phyloP scores from a whole-genome alignment of 345 rosid genomes.

The Populus pruinosa region DNA sequence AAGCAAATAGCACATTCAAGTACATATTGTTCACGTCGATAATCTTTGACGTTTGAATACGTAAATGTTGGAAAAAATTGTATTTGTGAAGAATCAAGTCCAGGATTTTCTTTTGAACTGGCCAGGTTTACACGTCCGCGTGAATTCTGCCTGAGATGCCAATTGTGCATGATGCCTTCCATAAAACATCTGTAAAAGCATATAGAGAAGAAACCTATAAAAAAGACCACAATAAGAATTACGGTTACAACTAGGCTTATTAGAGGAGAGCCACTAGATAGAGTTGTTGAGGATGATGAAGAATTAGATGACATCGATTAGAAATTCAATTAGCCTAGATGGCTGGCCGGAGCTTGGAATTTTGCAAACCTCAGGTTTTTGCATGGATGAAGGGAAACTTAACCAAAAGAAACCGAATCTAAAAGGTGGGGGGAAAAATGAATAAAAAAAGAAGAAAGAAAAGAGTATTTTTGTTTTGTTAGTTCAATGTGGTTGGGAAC shows the following conservation, averaged over 20 bases:
- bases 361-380: constrained; percentile 42
- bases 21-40: constrained; percentile 49
- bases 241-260: constrained; percentile 49
- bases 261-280: constrained; percentile 35
- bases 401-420: neutral
- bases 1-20: constrained; percentile 83
- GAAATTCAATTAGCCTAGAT: neutral
- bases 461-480: neutral
- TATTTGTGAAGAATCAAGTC: constrained; percentile 58
- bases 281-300: neutral
- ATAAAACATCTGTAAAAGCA: constrained; percentile 60
- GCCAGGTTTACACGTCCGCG: constrained; percentile 17
- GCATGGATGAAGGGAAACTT: constrained; percentile 28
- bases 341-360: constrained; percentile 46
- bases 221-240: constrained; percentile 56
- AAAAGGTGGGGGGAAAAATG: too few relatives aligned
- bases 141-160: constrained; percentile 38
- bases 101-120: constrained; percentile 15
- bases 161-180: constrained; percentile 36
- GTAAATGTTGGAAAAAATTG: constrained; percentile 58
- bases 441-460: too few relatives aligned
- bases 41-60: constrained; percentile 58
- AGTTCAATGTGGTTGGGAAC: neutral
- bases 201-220: constrained; percentile 58
- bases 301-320: constrained; percentile 39